Evolutionary conservation across 768 basidiomycete species (phyloP).

Genomic region (Filobasidium wieringae): DNA sequence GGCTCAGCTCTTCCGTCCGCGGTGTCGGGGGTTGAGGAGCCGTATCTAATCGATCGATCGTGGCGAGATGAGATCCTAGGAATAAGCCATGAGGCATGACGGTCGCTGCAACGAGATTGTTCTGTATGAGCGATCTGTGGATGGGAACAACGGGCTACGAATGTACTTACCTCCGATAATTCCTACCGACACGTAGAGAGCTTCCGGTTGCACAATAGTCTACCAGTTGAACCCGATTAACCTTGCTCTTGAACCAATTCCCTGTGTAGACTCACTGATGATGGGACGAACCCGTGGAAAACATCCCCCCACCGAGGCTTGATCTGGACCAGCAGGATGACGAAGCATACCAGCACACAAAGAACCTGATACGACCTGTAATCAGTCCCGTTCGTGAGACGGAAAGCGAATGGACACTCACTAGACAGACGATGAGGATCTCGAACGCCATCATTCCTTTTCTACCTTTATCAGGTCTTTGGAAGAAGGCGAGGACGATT

Average conservation of each 20-base stretch:
- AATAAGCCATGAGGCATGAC: slow-evolving; percentile 92
- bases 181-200: slow-evolving; percentile 37
- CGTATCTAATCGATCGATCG: slow-evolving; percentile 55
- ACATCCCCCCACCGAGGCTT: slow-evolving; percentile 59
- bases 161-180: slow-evolving; percentile 30
- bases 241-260: neutral
- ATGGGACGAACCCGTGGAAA: slow-evolving; percentile 67
- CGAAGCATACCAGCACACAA: slow-evolving; percentile 65
- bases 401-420: slow-evolving; percentile 7
- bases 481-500: slow-evolving; percentile 38
- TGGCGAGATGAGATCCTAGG: slow-evolving; percentile 59
- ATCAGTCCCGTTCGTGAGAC: neutral
- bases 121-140: neutral
- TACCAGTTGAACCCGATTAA: neutral
- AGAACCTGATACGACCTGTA: slow-evolving; percentile 36
- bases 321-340: slow-evolving; percentile 60
- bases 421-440: slow-evolving; percentile 35
- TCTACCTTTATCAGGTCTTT: slow-evolving; percentile 26
- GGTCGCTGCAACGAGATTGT: slow-evolving; percentile 53
- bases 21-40: neutral
- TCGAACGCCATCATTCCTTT: slow-evolving; percentile 39
- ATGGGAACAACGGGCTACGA: neutral
- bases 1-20: neutral
- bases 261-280: slow-evolving; percentile 40
- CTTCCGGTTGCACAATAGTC: slow-evolving; percentile 37